Base-by-base conservation (phyloP, 2,329 filamentous ascomycete genomes). In the Tetracladium maxilliforme region DNA sequence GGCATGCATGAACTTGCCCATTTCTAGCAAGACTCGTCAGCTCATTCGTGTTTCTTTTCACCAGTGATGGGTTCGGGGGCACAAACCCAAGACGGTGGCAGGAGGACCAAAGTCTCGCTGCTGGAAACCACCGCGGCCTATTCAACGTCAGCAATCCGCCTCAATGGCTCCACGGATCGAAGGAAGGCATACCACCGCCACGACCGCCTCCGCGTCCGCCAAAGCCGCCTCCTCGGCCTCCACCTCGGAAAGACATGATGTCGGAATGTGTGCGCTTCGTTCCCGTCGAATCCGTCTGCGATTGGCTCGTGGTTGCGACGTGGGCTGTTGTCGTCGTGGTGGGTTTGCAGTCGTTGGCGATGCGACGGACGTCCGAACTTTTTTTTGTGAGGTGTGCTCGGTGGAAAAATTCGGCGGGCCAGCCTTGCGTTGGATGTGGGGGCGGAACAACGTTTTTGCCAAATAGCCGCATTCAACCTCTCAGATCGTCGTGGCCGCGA, bases 1-100 rank as follows among this genome's bases (percentile, higher is more conserved):
- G 30, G 84, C 75, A 61, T 98, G 90, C 50, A 94, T 58, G 56
- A 95, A 92, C 37, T 70, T 71, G 53, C 90, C 90, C 78, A 98
- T 83, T 60, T 94, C 90, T 76, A 24, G 8, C n/a, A 14, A 4
- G 8, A 13, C 6, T 20, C 14, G 24, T 39, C 26, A 41, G 35
- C 30, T 23, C 9, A 19, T 8, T 9, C 18, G 18, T 11, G 8
- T 11, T 23, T 8, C 21, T 8, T 27, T 16, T 20, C 21, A 16
- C 7, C 7, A 19, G 11, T 21, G 10, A 11, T 4, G 4, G 13
- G 21, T 21, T 10, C 10, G 13, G 24, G 24, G 29, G n/a, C 26
- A 41, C 43, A 38, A 51, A 68, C 62, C 63, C 41, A 71, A 47
- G 26, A 77, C 69, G 30, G 61, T 51, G 29, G 65, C 64, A 33